Evolutionary conservation across 257 asterid genomes (phyloP).

Genomic region (Ocimum tenuiflorum): DNA sequence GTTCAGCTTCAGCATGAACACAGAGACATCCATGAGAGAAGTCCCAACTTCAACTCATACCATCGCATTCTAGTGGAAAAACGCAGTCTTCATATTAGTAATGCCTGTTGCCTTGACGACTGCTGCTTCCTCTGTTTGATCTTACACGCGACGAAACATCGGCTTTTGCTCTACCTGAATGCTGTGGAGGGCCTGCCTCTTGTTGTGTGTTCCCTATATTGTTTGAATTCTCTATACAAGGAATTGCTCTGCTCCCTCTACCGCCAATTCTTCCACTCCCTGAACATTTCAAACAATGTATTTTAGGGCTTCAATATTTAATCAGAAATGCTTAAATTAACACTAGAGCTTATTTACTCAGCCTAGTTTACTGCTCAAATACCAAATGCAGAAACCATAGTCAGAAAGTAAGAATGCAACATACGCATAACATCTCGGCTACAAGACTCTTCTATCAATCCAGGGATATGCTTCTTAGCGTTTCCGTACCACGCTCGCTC

Average conservation of each 20-base stretch:
- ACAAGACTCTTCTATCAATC: constrained; percentile 34
- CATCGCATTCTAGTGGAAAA: too few relatives aligned
- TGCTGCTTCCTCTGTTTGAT: constrained; percentile 20
- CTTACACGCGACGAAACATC: constrained; percentile 20
- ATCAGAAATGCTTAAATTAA: too few relatives aligned
- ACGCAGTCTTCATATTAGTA: background rate
- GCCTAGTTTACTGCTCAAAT: too few relatives aligned
- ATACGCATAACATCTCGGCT: constrained; percentile 35
- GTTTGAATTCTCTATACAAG: constrained; percentile 35
- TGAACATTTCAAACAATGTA: constrained; percentile 10
- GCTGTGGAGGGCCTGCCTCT: background rate
- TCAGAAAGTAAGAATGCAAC: constrained; percentile 9
- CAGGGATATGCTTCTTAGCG: constrained; percentile 55
- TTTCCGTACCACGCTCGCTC: constrained; percentile 75
- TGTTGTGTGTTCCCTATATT: constrained; percentile 19
- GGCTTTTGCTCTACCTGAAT: constrained; percentile 12
- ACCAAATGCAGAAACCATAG: background rate
- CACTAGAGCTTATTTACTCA: too few relatives aligned
- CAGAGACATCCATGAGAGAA: too few relatives aligned
- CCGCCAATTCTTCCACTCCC: constrained; percentile 42
- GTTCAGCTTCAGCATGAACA: too few relatives aligned
- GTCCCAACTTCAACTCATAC: too few relatives aligned
- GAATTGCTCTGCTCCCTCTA: constrained; percentile 64
- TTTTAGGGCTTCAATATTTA: too few relatives aligned
- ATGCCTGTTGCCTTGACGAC: constrained; percentile 22